phyloP scores from a whole-genome alignment of 2,329 filamentous ascomycete species.

The Dryadomyces quercivorus region DNA sequence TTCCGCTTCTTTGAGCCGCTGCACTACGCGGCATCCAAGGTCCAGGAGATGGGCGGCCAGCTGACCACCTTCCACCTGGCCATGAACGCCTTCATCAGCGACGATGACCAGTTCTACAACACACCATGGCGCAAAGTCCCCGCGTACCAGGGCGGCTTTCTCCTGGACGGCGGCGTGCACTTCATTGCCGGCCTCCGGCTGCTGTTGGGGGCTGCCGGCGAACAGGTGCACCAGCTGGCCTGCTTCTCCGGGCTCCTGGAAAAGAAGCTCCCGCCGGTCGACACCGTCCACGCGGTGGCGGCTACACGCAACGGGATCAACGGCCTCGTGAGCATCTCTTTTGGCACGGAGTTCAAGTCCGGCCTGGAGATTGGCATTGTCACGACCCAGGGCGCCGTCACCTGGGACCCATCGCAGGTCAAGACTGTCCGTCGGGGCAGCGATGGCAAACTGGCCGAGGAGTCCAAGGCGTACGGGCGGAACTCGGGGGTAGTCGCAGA shows the following conservation, averaged over 20 bases:
- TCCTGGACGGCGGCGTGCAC: conserved; percentile 67
- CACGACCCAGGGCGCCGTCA: conserved; percentile 11
- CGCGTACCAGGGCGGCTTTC: conserved; percentile 60
- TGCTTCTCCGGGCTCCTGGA: conserved; percentile 2
- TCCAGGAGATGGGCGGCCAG: conserved; percentile 15
- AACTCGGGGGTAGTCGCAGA: conserved; percentile 15
- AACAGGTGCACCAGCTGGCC: conserved; percentile 1
- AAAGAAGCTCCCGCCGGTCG: conserved; percentile 3
- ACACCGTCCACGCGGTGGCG: conserved; percentile 4
- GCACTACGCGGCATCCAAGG: conserved; percentile 11
- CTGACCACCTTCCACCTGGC: conserved; percentile 25
- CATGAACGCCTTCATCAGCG: conserved; percentile 29
- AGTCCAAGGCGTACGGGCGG: neutral
- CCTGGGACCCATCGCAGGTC: conserved; percentile 13
- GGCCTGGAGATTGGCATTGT: conserved; percentile 2
- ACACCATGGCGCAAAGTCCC: conserved; percentile 51
- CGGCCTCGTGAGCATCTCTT: conserved; percentile 8
- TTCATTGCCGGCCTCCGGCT: conserved; percentile 4
- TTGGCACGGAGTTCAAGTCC: conserved; percentile 6
- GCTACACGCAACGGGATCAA: conserved; percentile 1
- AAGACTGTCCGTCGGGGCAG: neutral
- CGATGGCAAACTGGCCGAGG: neutral
- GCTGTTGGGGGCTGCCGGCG: conserved; percentile 1
- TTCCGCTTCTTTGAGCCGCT: conserved; percentile 36
- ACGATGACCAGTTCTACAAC: conserved; percentile 32